Percentiles rank a stretch among this genome's conserved stretches.
Evolutionary conservation across 2,329 filamentous ascomycete species (phyloP).

Genomic region (Aureobasidium mangrovei): DNA sequence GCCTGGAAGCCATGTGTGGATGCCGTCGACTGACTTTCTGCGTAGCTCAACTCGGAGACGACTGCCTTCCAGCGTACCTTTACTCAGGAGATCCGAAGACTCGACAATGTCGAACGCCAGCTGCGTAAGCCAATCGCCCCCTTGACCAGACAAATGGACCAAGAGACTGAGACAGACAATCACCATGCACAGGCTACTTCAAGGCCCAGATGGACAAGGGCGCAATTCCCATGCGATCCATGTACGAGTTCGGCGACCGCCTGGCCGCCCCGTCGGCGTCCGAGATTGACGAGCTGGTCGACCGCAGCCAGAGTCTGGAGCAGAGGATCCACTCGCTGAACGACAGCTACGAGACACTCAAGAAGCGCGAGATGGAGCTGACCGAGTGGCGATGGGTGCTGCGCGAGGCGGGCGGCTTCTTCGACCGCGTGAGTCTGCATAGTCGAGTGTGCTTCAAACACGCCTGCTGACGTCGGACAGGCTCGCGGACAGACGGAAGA

Average conservation of each 20-base stretch:
- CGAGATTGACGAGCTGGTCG: slow-evolving; percentile 92
- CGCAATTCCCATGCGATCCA: slow-evolving; percentile 73
- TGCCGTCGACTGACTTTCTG: not conserved
- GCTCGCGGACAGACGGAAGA: slow-evolving; percentile 95
- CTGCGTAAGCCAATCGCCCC: slow-evolving; percentile 56
- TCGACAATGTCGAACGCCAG: slow-evolving; percentile 97
- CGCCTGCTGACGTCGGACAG: slow-evolving; percentile 21
- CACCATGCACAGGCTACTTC: slow-evolving; percentile 65
- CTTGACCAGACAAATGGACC: not conserved
- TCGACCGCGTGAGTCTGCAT: slow-evolving; percentile 55
- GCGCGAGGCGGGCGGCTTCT: slow-evolving; percentile 92
- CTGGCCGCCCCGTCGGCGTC: slow-evolving; percentile 81
- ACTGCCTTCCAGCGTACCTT: slow-evolving; percentile 96
- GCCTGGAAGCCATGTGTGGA: not conserved
- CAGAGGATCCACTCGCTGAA: slow-evolving; percentile 85
- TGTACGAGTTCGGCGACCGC: slow-evolving; percentile 76
- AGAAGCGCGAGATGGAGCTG: slow-evolving; percentile 93
- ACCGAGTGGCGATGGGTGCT: slow-evolving; percentile 98
- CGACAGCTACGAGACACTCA: slow-evolving; percentile 96
- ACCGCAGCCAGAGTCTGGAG: slow-evolving; percentile 86
- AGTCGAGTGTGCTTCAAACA: not conserved
- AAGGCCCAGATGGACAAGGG: slow-evolving; percentile 92
- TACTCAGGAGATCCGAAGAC: slow-evolving; percentile 90
- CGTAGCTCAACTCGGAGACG: slow-evolving; percentile 80
- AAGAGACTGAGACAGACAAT: slow-evolving; percentile 5